Evolutionary conservation across 176 grass and related monocot species (phyloP).

Genomic region (Zea luxurians): DNA sequence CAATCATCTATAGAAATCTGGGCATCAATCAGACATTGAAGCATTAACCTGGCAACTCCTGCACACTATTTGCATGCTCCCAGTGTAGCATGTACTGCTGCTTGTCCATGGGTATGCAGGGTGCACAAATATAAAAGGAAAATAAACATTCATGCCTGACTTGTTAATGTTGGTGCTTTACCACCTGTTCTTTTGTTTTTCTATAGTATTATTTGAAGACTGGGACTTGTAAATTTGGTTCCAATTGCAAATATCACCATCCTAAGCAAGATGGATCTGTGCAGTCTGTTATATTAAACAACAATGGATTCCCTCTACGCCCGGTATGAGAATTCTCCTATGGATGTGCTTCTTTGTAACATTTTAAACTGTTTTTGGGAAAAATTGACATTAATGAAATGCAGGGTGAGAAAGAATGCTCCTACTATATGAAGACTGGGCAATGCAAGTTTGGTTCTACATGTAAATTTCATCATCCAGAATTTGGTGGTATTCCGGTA

Average conservation of each 20-base stretch:
- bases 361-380: background rate
- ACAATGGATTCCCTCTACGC: slow-evolving; percentile 71
- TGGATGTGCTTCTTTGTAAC: slow-evolving; percentile 13
- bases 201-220: slow-evolving; percentile 92
- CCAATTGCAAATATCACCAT: slow-evolving; percentile 94
- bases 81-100: background rate
- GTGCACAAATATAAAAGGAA: background rate
- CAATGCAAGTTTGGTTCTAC: slow-evolving; percentile 84
- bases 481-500: slow-evolving; percentile 48
- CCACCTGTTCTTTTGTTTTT: slow-evolving; percentile 23
- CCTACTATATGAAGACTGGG: slow-evolving; percentile 96
- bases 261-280: slow-evolving; percentile 72
- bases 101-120: background rate
- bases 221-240: slow-evolving; percentile 80
- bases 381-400: slow-evolving; percentile 37
- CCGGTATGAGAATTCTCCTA: slow-evolving; percentile 49
- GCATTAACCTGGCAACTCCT: slow-evolving; percentile 19
- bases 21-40: slow-evolving; percentile 21
- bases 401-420: slow-evolving; percentile 98
- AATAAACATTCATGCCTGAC: slow-evolving; percentile 8
- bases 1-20: background rate
- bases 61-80: slow-evolving; percentile 31
- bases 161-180: slow-evolving; percentile 15
- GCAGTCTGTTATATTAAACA: slow-evolving; percentile 70
- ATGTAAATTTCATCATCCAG: slow-evolving; percentile 96